Conservation (phyloP, 1,284 basidiomycete species). For the Apiotrichum mycotoxinovorans region DNA sequence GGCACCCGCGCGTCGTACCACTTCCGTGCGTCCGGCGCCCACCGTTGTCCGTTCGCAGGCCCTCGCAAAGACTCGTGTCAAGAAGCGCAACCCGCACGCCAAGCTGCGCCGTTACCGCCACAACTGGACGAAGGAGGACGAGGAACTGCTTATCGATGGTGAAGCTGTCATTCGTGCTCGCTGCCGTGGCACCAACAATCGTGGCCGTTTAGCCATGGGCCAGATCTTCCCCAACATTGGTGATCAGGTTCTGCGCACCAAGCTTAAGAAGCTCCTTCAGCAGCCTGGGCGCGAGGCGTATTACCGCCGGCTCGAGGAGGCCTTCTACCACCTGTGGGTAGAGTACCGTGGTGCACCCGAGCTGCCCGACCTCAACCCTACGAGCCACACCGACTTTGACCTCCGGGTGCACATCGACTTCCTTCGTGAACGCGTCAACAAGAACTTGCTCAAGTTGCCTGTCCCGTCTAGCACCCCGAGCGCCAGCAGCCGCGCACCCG, state of each 20-base stretch:
- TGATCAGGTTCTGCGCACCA: constrained; percentile 25
- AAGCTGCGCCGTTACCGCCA: constrained; percentile 55
- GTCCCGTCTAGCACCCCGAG: constrained; percentile 13
- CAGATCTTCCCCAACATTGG: constrained; percentile 66
- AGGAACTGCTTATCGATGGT: constrained; percentile 79
- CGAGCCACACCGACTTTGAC: constrained; percentile 69
- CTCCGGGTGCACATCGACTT: constrained; percentile 71
- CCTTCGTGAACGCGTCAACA: constrained; percentile 74
- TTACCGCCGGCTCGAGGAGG: constrained; percentile 70
- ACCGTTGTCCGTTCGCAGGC: neutral
- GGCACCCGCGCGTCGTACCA: neutral
- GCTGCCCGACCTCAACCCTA: constrained; percentile 68
- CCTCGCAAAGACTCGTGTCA: neutral
- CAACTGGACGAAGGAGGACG: constrained; percentile 77
- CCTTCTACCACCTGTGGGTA: constrained; percentile 73
- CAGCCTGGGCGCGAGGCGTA: constrained; percentile 68
- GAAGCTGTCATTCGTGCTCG: constrained; percentile 76
- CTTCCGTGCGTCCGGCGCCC: neutral
- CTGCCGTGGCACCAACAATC: constrained; percentile 48
- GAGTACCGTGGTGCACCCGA: constrained; percentile 63
- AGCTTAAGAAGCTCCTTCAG: constrained; percentile 56
- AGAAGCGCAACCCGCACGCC: constrained; percentile 6
- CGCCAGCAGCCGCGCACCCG: constrained; percentile 16
- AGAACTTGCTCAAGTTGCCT: constrained; percentile 62
- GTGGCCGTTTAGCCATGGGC: constrained; percentile 48